Evolutionary conservation across 202 grass and related monocot species (phyloP).

Genomic region (Panicum virgatum): DNA sequence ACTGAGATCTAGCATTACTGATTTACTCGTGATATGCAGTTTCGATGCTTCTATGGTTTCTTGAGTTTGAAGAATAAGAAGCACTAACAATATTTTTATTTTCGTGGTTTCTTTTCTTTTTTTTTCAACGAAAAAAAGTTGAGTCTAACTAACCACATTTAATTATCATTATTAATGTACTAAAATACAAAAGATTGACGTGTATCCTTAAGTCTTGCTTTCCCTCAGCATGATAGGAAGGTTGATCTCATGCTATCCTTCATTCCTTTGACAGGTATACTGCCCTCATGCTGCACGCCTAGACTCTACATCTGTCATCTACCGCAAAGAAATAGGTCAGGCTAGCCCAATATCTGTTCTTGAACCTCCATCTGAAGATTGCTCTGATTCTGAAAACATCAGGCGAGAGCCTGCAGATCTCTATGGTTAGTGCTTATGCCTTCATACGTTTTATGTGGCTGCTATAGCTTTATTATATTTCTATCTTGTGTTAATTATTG

Average conservation of each 20-base stretch:
- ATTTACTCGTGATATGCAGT: conserved; percentile 1
- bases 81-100: not conserved
- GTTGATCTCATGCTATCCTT: conserved; percentile 20
- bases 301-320: conserved; percentile 24
- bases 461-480: not conserved
- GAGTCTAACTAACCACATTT: not conserved
- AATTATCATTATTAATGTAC: not conserved
- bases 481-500: not conserved
- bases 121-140: not conserved
- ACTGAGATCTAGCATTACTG: not conserved
- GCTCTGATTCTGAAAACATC: conserved; percentile 37
- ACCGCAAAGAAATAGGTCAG: conserved; percentile 50
- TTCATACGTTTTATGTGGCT: not conserved
- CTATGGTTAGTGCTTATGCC: conserved; percentile 35
- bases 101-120: not conserved
- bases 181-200: not conserved
- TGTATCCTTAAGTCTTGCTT: not conserved
- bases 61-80: not conserved
- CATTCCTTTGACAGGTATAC: conserved; percentile 40
- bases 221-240: conserved; percentile 7
- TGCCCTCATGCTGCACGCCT: conserved; percentile 26
- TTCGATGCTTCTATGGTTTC: conserved; percentile 14
- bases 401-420: conserved; percentile 35
- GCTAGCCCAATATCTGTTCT: conserved; percentile 67
- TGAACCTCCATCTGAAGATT: conserved; percentile 47